Evolutionary conservation across 23 red algal species (phyloP), one percentile per base, ranked within the genome.

Genomic region (Agarophyton chilense): DNA sequence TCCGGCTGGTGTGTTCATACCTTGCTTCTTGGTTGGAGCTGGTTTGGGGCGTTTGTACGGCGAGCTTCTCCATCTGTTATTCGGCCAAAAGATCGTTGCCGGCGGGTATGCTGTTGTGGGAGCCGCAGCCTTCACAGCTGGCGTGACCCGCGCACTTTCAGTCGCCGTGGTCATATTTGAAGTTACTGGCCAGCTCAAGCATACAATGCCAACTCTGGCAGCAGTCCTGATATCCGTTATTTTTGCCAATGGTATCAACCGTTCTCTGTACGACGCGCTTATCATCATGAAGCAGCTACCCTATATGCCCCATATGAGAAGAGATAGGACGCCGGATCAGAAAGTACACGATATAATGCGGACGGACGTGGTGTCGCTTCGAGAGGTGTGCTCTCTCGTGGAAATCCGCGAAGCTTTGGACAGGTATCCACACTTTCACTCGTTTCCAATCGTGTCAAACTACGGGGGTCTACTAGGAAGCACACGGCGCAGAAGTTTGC

Each of bases 111-210:
- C 97, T 14, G 97, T 99, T 21, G 97, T 99, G 10, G 97, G 93
- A 35, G 97, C 97, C 22, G 97, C 97, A 5, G 92, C 97, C 0
- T 99, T 99, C 41, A 99, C 97, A 34, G 94, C 97, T 0, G 97
- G 97, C 18, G 97, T 99, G 12, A 99, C 97, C 17, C 68, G 97
- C 14, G 97, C 97, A 0, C 82, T 99, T 8, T 99, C 97, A 9
- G 95, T 94, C 34, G 93, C 97, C 29, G 97, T 99, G 5, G 91
- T 99, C 47, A 96, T 99, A 28, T 99, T 99, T 86, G 97, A 99
- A 54, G 97, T 99, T 35, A 99, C 97, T 0, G 97, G 97, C 1
- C 93, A 99, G 86, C 89, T 99, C 11, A 82, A 90, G 35, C 97
- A 99, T 80, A 92, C 95, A 62, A 91, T 96, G 47, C 97, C 97